Conservation (phyloP, 2,329 filamentous ascomycete genomes). For the Calonectria montana region DNA sequence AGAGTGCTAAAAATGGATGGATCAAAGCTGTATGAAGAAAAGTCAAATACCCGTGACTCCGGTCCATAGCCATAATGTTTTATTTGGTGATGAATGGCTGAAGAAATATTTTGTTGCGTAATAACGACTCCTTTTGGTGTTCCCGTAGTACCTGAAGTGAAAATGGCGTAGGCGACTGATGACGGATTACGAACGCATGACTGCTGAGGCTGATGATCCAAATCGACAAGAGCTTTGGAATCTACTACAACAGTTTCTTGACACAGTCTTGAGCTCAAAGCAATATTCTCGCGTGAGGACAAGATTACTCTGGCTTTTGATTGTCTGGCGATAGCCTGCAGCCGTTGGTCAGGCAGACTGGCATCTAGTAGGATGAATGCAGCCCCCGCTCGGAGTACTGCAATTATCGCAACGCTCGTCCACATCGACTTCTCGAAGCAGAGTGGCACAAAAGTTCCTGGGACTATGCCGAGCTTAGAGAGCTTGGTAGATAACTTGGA, state of each 20-base stretch:
- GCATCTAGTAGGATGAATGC: slow-evolving; percentile 23
- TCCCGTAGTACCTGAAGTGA: slow-evolving; percentile 29
- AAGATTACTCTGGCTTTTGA: neutral
- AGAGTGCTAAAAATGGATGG: slow-evolving; percentile 26
- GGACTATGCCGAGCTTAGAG: slow-evolving; percentile 39
- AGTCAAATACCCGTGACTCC: slow-evolving; percentile 32
- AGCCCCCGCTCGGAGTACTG: slow-evolving; percentile 40
- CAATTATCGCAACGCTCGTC: slow-evolving; percentile 38
- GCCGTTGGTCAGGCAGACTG: neutral
- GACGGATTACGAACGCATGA: neutral
- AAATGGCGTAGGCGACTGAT: slow-evolving; percentile 14
- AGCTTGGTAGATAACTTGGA: slow-evolving; percentile 51
- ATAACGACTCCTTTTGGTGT: slow-evolving; percentile 24
- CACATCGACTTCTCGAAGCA: slow-evolving; percentile 40
- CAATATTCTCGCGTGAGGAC: neutral
- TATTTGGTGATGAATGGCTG: slow-evolving; percentile 21
- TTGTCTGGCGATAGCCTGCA: slow-evolving; percentile 20
- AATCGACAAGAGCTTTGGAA: neutral
- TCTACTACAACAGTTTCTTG: neutral
- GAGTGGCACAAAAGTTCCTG: slow-evolving; percentile 30
- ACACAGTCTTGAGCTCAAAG: neutral
- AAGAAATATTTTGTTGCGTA: slow-evolving; percentile 24
- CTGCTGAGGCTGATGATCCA: neutral
- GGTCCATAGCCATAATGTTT: slow-evolving; percentile 1
- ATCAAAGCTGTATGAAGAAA: slow-evolving; percentile 39